Conservation (phyloP, 2,329 filamentous ascomycete species). For the Fusarium anthophilum region DNA sequence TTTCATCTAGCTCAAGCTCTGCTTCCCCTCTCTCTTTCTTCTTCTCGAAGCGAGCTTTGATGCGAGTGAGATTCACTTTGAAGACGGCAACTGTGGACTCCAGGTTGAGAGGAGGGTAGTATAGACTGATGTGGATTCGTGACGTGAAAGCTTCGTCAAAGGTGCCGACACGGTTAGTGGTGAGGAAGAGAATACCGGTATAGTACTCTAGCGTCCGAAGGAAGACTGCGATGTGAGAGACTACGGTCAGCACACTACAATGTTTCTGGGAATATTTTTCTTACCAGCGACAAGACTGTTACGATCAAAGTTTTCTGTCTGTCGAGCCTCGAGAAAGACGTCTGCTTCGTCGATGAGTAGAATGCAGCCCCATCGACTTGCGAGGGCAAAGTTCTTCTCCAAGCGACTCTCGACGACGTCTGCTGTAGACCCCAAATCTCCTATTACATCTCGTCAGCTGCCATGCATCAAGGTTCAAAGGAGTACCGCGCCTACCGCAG, state of each 20-base stretch:
- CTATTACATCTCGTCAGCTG: fast-evolving
- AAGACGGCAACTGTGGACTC: background rate
- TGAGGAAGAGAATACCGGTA: background rate
- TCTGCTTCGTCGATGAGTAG: slow-evolving; percentile 2
- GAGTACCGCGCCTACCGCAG: background rate
- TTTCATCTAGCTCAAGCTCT: background rate
- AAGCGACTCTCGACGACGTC: background rate
- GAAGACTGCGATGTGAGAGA: background rate
- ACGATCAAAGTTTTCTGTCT: background rate
- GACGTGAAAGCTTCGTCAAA: background rate
- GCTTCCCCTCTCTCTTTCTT: background rate
- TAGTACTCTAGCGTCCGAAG: background rate
- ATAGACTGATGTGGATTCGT: background rate
- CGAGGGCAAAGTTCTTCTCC: background rate
- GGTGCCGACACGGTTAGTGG: background rate
- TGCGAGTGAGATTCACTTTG: background rate
- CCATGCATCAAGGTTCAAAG: fast-evolving
- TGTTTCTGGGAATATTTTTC: fast-evolving
- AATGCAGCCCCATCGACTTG: slow-evolving; percentile 4
- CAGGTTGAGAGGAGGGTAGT: background rate
- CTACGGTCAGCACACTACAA: fast-evolving
- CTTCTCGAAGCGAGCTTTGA: background rate
- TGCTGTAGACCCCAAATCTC: background rate
- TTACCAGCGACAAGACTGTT: slow-evolving; percentile 22
- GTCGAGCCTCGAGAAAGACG: background rate